Evolutionary conservation across 257 asterid genomes (phyloP), one percentile per base, ranked within the genome.

Genomic region (Solanum paucissectum): DNA sequence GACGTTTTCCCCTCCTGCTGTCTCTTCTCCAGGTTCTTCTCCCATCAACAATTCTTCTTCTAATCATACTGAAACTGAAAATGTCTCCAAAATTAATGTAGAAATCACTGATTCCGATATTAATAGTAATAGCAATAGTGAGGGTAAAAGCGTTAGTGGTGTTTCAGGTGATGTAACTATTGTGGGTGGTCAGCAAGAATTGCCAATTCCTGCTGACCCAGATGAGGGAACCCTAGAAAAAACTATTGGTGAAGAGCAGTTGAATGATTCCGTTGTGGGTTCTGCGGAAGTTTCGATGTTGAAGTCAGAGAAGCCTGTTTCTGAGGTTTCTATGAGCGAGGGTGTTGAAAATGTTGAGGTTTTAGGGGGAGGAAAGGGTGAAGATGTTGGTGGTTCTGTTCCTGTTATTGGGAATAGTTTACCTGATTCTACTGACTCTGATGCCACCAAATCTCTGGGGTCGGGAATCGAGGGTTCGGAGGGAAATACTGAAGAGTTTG

Each of bases 271-370:
- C 29, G 38, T 36, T 2, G 27, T 18, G 82, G 49, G 29, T 77
- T 77, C 84, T 77, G 84, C 84, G 38, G 84, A 88, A 27, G 37
- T 84, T 75, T 89, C 91, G 49, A 44, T 74, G 73, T 89, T 86
- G 20, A 69, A 68, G 52, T 88, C 91, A 88, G 92, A 87, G 58
- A 82, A 86, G 86, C 92, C 88, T 14, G 85, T 86, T 81, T 83
- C 91, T 16, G 93, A 83, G 88, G 89, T 86, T 46, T 68, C 66
- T 27, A 91, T 52, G 52, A 88, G 62, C 64, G 94, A 88, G 89
- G 92, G 86, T 87, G 90, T 60, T 66, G 92, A 88, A 69, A 90
- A 89, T 27, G 33, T 25, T 84, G 88, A 29, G 44, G 84, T 46
- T 18, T 88, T 79, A 87, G 90, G 40, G 87, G 88, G 34, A 34